Evolutionary conservation across 2,329 filamentous ascomycete genomes (phyloP).

Genomic region (Venturia asperata): DNA sequence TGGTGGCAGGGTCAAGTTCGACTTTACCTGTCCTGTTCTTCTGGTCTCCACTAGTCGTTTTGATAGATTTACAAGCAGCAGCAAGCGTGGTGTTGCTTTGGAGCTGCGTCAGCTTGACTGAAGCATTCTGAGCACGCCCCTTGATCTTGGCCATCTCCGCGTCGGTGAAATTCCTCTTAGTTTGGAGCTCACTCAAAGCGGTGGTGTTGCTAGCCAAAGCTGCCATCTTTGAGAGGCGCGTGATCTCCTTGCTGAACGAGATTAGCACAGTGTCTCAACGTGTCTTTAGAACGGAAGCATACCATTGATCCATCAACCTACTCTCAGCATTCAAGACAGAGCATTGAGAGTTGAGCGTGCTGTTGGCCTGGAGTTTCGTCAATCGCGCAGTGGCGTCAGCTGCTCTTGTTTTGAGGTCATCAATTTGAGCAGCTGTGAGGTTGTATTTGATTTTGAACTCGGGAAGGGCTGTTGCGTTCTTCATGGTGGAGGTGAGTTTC

Average conservation of each 20-base stretch:
- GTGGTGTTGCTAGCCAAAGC: constrained; percentile 27
- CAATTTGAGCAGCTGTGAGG: constrained; percentile 24
- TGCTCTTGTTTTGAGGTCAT: constrained; percentile 27
- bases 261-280: background rate
- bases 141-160: constrained; percentile 25
- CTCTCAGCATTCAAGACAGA: constrained; percentile 25
- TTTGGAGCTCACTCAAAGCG: constrained; percentile 25
- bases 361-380: constrained; percentile 25
- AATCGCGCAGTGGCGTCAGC: constrained; percentile 25
- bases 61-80: constrained; percentile 25
- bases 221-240: constrained; percentile 24
- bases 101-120: constrained; percentile 25
- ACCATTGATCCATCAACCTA: constrained; percentile 23
- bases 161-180: constrained; percentile 25
- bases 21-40: constrained; percentile 9
- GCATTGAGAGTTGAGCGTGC: constrained; percentile 27
- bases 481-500: constrained; percentile 25
- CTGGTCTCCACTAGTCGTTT: constrained; percentile 19
- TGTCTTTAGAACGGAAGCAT: background rate
- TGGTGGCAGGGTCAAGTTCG: background rate
- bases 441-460: constrained; percentile 26
- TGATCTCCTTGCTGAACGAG: constrained; percentile 24
- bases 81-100: constrained; percentile 28
- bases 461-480: constrained; percentile 29
- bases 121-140: constrained; percentile 24